phyloP scores from a whole-genome alignment of 345 rosid species.

The Eucalyptus pauciflora region DNA sequence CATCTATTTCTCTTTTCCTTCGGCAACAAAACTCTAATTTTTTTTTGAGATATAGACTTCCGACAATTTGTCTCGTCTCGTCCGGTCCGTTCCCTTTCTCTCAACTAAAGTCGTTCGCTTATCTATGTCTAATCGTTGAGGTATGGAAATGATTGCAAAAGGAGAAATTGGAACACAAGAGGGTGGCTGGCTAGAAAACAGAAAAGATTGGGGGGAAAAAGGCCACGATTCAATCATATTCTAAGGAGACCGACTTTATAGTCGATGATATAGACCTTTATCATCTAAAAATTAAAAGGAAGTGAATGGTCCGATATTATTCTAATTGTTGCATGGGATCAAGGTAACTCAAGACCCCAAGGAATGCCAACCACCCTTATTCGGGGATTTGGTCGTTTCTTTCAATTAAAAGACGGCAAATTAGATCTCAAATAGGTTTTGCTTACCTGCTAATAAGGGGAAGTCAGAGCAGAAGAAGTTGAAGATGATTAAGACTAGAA shows the following conservation, averaged over 20 bases:
- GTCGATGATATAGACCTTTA: neutral
- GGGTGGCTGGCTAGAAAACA: neutral
- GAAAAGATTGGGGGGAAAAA: neutral
- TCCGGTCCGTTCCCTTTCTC: neutral
- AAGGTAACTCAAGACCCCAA: neutral
- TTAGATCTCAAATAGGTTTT: neutral
- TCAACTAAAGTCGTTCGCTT: neutral
- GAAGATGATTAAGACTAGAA: neutral
- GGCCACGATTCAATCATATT: neutral
- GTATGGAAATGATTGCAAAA: neutral
- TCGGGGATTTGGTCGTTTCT: neutral
- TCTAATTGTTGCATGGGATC: neutral
- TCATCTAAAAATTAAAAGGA: neutral
- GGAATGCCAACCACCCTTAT: neutral
- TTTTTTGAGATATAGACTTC: neutral
- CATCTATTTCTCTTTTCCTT: neutral
- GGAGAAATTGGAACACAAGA: neutral
- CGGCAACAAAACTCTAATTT: neutral
- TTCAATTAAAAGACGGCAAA: neutral
- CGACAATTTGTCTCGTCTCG: neutral
- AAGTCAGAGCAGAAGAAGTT: neutral
- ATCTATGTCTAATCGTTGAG: neutral
- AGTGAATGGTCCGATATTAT: neutral
- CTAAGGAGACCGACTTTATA: neutral
- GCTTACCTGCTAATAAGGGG: neutral